A percentile compares a stretch with the other conserved stretches of the same genome.
These are phyloP conservation scores for Rhodotorula glutinis DNA, from an alignment of 1,284 basidiomycete genomes.

Conservation along the genomic window DNA sequence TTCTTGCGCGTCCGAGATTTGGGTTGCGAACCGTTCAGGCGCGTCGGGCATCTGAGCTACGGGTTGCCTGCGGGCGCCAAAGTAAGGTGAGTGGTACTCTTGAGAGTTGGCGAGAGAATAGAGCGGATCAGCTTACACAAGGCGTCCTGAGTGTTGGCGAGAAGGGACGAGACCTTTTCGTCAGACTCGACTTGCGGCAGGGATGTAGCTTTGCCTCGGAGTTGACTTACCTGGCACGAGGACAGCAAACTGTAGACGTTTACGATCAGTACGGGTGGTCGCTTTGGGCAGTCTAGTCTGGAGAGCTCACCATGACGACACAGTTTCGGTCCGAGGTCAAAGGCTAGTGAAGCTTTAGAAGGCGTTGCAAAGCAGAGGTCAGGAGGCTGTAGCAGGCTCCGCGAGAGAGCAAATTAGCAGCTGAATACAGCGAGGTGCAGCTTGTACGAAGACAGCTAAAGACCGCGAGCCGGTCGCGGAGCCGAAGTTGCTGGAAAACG, in stretches of 20 bases:
- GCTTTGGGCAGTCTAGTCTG: background rate
- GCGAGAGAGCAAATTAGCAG: too few species aligned
- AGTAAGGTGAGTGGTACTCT: too few species aligned
- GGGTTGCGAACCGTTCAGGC: slow-evolving; percentile 61
- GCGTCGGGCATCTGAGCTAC: slow-evolving; percentile 20
- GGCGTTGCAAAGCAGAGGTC: too few species aligned
- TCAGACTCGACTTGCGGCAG: too few species aligned
- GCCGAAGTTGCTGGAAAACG: too few species aligned
- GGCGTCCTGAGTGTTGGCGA: background rate
- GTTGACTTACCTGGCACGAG: slow-evolving; percentile 20
- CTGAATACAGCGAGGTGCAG: too few species aligned
- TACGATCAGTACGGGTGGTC: background rate
- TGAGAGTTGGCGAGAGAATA: background rate
- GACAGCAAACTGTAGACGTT: slow-evolving; percentile 12
- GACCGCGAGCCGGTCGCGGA: too few species aligned
- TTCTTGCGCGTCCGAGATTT: slow-evolving; percentile 67
- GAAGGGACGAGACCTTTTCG: too few species aligned
- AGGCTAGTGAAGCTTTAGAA: too few species aligned
- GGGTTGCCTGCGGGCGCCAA: slow-evolving; percentile 21
- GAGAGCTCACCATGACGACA: background rate
- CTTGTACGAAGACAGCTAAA: too few species aligned
- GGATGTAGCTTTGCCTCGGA: too few species aligned
- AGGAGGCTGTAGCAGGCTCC: too few species aligned
- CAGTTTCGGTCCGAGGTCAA: background rate
- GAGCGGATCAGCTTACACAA: slow-evolving; percentile 8